Evolutionary conservation across 2,329 filamentous ascomycete species (phyloP).

Genomic region (Colletotrichum sp.): DNA sequence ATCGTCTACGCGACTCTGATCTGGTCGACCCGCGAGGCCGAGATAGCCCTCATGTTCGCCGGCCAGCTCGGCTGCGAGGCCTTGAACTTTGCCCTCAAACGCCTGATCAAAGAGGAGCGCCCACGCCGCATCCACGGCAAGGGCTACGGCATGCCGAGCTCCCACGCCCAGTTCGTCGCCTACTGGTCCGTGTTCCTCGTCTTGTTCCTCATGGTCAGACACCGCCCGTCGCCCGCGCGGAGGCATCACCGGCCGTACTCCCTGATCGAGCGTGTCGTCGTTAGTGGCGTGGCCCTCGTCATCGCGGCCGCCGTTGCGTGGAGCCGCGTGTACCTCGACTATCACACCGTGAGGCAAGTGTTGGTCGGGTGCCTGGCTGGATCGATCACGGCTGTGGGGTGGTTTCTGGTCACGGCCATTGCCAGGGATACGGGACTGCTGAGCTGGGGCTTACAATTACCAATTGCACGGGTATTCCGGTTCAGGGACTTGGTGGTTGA

Average conservation of each 20-base stretch:
- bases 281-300: slow-evolving; percentile 59
- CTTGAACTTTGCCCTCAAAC: slow-evolving; percentile 88
- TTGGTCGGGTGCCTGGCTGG: slow-evolving; percentile 79
- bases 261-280: slow-evolving; percentile 61
- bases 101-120: slow-evolving; percentile 89
- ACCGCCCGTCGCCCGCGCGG: slow-evolving; percentile 44
- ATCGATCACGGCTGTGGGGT: slow-evolving; percentile 70
- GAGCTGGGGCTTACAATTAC: slow-evolving; percentile 72
- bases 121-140: slow-evolving; percentile 85
- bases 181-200: slow-evolving; percentile 88
- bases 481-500: slow-evolving; percentile 84
- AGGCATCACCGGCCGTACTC: slow-evolving; percentile 55
- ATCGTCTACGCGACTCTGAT: slow-evolving; percentile 89
- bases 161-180: slow-evolving; percentile 92
- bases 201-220: slow-evolving; percentile 84
- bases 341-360: slow-evolving; percentile 90
- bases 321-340: slow-evolving; percentile 89
- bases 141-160: slow-evolving; percentile 96
- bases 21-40: slow-evolving; percentile 89
- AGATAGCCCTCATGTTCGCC: slow-evolving; percentile 87
- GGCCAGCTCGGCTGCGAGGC: slow-evolving; percentile 93
- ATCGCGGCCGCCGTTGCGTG: slow-evolving; percentile 74
- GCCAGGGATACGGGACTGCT: slow-evolving; percentile 73
- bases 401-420: slow-evolving; percentile 77
- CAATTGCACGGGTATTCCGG: slow-evolving; percentile 69